Base-by-base conservation (phyloP, 2,329 filamentous ascomycete genomes). In the Geoglossum cookeanum region DNA sequence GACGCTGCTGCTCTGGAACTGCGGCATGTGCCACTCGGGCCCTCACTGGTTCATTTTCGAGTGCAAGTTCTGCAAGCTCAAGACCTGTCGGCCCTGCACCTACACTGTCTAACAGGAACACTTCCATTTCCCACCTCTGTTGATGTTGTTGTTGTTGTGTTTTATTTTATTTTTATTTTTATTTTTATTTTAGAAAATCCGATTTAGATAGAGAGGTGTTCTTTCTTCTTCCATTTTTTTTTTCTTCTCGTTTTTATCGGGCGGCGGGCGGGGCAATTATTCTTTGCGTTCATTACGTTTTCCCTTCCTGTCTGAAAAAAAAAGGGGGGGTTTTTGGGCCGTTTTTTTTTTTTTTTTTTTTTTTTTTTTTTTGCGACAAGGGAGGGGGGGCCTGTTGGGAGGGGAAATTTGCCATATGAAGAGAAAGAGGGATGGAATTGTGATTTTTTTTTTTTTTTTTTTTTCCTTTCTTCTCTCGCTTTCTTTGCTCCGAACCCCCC, bases 41-140 rank as follows among this genome's bases (percentile, higher is more conserved):
- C 72, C 73, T 17, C 72, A 75, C 64, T 74, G 71, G 66, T 72
- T 68, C 66, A 76, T 76, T 65, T 75, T 68, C 62, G 73, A 76
- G 63, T 76, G 74, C 65, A 61, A 68, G 49, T 69, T 71, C 57
- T 76, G 74, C 71, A 75, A 75, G 65, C 65, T 75, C 59, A 75
- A 75, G 68, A 71, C 71, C 5, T 76, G 74, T 67, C 66, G 69
- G 47, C 71, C 71, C 29, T 75, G 73, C 67, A 68, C 70, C 3
- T 61, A 66, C 22, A 57, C 27, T 37, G 45, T 44, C 54, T 56
- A 29, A 51, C 22, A 45, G 4, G 13, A 45, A 45, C 3, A 9
- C 1, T 22, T 7, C 4, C n/a, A 45, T 22, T 9, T 17, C 15
- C 22, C n/a, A 6, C 7, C 42, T n/a, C 8, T 13, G 8, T n/a